phyloP scores from a whole-genome alignment of 1,284 basidiomycete species.

The Trichosporon faecale region DNA sequence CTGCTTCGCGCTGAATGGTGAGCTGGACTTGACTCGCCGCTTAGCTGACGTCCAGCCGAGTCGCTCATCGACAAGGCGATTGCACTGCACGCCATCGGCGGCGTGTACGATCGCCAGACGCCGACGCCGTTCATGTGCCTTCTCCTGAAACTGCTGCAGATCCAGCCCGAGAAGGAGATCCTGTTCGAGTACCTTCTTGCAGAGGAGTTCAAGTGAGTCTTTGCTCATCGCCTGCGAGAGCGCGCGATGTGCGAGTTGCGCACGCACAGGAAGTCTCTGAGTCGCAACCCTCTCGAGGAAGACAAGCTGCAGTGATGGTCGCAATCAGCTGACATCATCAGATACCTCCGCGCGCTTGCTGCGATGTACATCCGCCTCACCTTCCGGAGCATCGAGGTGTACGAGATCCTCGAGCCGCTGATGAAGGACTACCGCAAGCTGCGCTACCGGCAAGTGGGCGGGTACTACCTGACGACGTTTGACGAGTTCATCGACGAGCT shows the following conservation, averaged over 20 bases:
- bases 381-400: slow-evolving; percentile 83
- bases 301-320: no score
- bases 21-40: no score
- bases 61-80: slow-evolving; percentile 89
- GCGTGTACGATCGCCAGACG: slow-evolving; percentile 82
- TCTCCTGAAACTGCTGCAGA: slow-evolving; percentile 87
- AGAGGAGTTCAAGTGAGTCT: slow-evolving; percentile 94
- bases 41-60: slow-evolving; percentile 63
- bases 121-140: slow-evolving; percentile 90
- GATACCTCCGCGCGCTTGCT: slow-evolving; percentile 88
- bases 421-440: slow-evolving; percentile 92
- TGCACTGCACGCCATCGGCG: slow-evolving; percentile 77
- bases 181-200: slow-evolving; percentile 89
- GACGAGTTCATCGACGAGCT: slow-evolving; percentile 90
- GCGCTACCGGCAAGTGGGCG: slow-evolving; percentile 70
- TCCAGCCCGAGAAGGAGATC: slow-evolving; percentile 96
- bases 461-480: slow-evolving; percentile 78
- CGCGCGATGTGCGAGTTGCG: no score
- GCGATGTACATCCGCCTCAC: slow-evolving; percentile 95
- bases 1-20: slow-evolving; percentile 86
- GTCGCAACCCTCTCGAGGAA: no score
- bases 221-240: no score
- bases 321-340: slow-evolving; percentile 43
- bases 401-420: slow-evolving; percentile 87
- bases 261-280: no score